These are phyloP conservation scores for Tylopilus sp. DNA, from an alignment of 768 basidiomycete genomes.

Conservation along the genomic window DNA sequence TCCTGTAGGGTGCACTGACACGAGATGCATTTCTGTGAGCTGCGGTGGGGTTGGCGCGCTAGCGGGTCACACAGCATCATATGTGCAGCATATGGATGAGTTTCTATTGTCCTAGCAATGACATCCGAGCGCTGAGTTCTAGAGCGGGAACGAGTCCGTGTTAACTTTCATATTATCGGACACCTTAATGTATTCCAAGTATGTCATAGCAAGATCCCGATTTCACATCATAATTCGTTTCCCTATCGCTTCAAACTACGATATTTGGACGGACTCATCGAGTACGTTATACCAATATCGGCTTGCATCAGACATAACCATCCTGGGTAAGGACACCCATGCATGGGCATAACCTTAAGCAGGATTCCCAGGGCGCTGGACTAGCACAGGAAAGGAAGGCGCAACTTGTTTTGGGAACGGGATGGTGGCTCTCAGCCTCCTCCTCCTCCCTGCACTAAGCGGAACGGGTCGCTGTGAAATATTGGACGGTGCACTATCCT, in stretches of 20 bases:
- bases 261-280: conserved; percentile 20
- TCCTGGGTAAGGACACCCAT: too few species aligned
- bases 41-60: conserved; percentile 14
- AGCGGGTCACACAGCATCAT: conserved; percentile 15
- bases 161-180: neutral
- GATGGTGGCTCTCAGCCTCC: too few species aligned
- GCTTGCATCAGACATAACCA: conserved; percentile 20
- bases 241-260: conserved; percentile 9
- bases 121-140: neutral
- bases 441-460: neutral
- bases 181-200: conserved; percentile 26
- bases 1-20: conserved; percentile 43
- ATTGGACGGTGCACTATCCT: conserved; percentile 9
- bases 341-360: conserved; percentile 16
- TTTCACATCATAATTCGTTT: conserved; percentile 18
- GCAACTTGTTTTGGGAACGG: too few species aligned
- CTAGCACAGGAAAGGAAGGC: conserved; percentile 17
- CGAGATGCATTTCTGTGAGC: conserved; percentile 53
- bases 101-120: neutral
- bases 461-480: neutral
- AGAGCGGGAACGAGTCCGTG: neutral
- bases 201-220: conserved; percentile 23
- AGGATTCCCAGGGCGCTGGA: conserved; percentile 1
- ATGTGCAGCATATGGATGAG: neutral
- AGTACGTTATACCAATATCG: conserved; percentile 20